Evolutionary conservation across 108 stramenopile genomes (phyloP), one percentile per base, ranked within the genome.

Genomic region (Pelagomonas calceolata): DNA sequence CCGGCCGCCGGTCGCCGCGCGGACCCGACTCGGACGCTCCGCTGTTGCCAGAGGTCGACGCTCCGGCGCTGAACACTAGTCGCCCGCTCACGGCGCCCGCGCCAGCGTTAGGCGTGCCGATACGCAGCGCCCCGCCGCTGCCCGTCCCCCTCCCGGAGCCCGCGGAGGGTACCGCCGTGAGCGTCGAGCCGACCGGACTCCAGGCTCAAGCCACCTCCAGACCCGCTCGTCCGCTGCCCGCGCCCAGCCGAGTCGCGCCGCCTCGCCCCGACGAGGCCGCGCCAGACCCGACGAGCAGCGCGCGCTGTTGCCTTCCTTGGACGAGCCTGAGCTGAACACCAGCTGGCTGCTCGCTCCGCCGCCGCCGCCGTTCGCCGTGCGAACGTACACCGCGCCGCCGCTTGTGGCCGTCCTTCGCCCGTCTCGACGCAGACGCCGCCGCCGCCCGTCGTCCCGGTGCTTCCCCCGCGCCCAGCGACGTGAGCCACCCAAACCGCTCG

Each of bases 1-100:
- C 71, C 16, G 14, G 18, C 16, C 51, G 9, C 29, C 32, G 70
- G 70, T 66, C 17, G 72, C 72, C 15, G 10, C 45, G 15, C 72
- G 72, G 26, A 5, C n/a, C 36, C 17, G 66, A 15, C 18, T 29
- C n/a, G n/a, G n/a, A n/a, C n/a, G n/a, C n/a, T n/a, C n/a, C n/a
- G n/a, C n/a, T n/a, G n/a, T n/a, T n/a, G n/a, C n/a, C n/a, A n/a
- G n/a, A n/a, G n/a, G n/a, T n/a, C n/a, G n/a, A n/a, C n/a, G n/a
- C n/a, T n/a, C n/a, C n/a, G n/a, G n/a, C n/a, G n/a, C n/a, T n/a
- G n/a, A n/a, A n/a, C n/a, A n/a, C n/a, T n/a, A n/a, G n/a, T n/a
- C n/a, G n/a, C n/a, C n/a, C n/a, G n/a, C n/a, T n/a, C n/a, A n/a
- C n/a, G n/a, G n/a, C n/a, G n/a, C n/a, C n/a, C n/a, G n/a, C n/a